Percentiles rank a stretch among this genome's conserved stretches.
These are phyloP conservation scores for Starmerella sp. DNA, from an alignment of 805 yeast species.

Conservation along the genomic window DNA sequence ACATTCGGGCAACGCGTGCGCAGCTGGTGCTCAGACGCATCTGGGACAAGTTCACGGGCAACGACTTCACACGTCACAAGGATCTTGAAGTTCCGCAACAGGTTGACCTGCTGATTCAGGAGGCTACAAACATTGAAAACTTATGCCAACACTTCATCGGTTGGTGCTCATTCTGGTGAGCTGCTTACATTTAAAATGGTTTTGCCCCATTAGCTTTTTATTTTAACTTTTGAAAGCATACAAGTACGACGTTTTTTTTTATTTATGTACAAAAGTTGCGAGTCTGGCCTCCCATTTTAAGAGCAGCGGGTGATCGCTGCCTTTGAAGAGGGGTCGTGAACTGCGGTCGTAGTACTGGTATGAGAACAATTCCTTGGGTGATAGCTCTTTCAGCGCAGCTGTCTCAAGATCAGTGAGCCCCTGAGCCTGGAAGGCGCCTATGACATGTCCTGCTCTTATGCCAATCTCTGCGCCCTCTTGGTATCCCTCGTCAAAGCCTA, in stretches of 20 bases:
- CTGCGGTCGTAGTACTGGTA: constrained; percentile 41
- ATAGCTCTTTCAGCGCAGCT: constrained; percentile 38
- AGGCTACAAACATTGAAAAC: constrained; percentile 93
- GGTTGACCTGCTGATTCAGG: constrained; percentile 86
- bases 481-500: constrained; percentile 73
- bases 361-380: constrained; percentile 47
- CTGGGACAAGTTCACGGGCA: constrained; percentile 85
- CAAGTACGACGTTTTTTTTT: neutral
- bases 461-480: constrained; percentile 68
- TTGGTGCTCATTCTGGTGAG: constrained; percentile 97
- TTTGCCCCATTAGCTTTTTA: neutral
- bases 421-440: constrained; percentile 43
- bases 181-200: neutral
- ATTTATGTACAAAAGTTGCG: constrained; percentile 1
- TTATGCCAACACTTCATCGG: constrained; percentile 95
- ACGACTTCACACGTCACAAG: constrained; percentile 65
- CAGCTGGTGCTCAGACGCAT: constrained; percentile 80
- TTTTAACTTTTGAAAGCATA: too few relatives aligned
- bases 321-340: constrained; percentile 23
- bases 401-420: constrained; percentile 27
- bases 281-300: constrained; percentile 35
- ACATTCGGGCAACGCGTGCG: constrained; percentile 69
- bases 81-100: constrained; percentile 77
- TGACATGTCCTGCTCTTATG: constrained; percentile 47
- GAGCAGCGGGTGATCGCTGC: constrained; percentile 33